These are phyloP conservation scores for Clonostachys sp. DNA, from an alignment of 2,329 filamentous ascomycete genomes.

Conservation along the genomic window DNA sequence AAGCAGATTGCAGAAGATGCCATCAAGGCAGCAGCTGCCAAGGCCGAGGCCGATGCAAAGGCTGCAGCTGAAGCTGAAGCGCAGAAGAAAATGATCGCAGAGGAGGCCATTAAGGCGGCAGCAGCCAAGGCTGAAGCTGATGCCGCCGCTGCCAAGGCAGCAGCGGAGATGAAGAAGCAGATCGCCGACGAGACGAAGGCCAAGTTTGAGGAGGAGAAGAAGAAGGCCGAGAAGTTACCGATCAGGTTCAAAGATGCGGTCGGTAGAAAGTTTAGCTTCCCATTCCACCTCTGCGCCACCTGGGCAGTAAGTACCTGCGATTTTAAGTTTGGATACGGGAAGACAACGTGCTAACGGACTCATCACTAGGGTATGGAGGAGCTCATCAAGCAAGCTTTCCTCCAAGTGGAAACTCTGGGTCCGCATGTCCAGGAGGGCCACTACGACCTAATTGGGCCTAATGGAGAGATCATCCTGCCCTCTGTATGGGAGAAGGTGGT, in stretches of 20 bases:
- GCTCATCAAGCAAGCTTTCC: slow-evolving; percentile 78
- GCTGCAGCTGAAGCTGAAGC: slow-evolving; percentile 30
- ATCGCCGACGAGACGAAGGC: slow-evolving; percentile 26
- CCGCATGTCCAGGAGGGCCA: slow-evolving; percentile 73
- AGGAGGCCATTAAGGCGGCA: slow-evolving; percentile 33
- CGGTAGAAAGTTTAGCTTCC: slow-evolving; percentile 87
- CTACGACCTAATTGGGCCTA: slow-evolving; percentile 75
- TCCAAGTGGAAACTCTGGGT: slow-evolving; percentile 72
- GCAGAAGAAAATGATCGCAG: slow-evolving; percentile 36
- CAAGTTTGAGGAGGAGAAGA: slow-evolving; percentile 41
- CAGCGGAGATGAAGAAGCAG: slow-evolving; percentile 34
- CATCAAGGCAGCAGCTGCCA: slow-evolving; percentile 20
- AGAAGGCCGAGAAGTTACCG: slow-evolving; percentile 57
- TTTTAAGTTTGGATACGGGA: neutral
- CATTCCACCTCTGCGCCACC: slow-evolving; percentile 77
- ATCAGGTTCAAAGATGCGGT: slow-evolving; percentile 91
- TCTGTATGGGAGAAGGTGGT: slow-evolving; percentile 75
- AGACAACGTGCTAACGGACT: neutral
- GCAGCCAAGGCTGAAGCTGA: slow-evolving; percentile 31
- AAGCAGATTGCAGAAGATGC: slow-evolving; percentile 28
- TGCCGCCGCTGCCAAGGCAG: slow-evolving; percentile 31
- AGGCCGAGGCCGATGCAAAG: slow-evolving; percentile 29
- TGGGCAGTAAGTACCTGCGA: slow-evolving; percentile 63
- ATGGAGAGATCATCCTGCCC: slow-evolving; percentile 78
- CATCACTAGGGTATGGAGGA: slow-evolving; percentile 71